Base-by-base conservation (phyloP, 106 monocot species). In the Vanilla planifolia region DNA sequence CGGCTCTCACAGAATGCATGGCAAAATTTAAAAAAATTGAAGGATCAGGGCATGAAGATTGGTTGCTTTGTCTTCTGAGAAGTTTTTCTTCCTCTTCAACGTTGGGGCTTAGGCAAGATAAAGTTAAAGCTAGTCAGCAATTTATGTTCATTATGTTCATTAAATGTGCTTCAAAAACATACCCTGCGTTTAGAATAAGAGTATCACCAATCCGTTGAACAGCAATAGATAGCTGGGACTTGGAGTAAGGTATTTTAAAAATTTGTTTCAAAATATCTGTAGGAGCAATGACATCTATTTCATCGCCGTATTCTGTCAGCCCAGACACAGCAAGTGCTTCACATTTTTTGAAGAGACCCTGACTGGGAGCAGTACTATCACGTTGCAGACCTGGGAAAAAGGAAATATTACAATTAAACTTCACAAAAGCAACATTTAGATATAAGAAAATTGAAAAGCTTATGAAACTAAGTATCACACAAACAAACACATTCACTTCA, bases 231-330 rank as follows among this genome's bases (percentile, higher is more conserved):
- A 96, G 43, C 58, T 84, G 75, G 32, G 87, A 71, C 53, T 96
- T 96, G 16, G 96, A 91, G 69, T 96, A 96, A 41, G 96, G 96
- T 70, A 96, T 96, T 64, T 87, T 90, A 71, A 96, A 96, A 46
- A 96, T 91, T 66, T 96, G 96, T 72, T 96, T 96, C 67, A 96
- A 63, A 67, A 96, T 87, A 71, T 91, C 96, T 25, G 87, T 62
- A 25, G 96, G 81, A 28, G 96, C 96, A 64, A 96, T 75, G 11
- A 96, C 81, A 81, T 96, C 96, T 64, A 96, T 79, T 67, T 96
- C 91, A 72, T 96, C 87, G 8, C 84, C 96, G 77, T 88, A 91
- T 56, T 96, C 96, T 3, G 87, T 65, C 24, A 96, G 59, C 33
- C 96, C 84, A 42, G 78, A 81, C 48, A 96, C 84, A 71, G 96